These are phyloP conservation scores for Coemansia sp. DNA, from an alignment of 192 early-diverging fungal species.

Conservation along the genomic window DNA sequence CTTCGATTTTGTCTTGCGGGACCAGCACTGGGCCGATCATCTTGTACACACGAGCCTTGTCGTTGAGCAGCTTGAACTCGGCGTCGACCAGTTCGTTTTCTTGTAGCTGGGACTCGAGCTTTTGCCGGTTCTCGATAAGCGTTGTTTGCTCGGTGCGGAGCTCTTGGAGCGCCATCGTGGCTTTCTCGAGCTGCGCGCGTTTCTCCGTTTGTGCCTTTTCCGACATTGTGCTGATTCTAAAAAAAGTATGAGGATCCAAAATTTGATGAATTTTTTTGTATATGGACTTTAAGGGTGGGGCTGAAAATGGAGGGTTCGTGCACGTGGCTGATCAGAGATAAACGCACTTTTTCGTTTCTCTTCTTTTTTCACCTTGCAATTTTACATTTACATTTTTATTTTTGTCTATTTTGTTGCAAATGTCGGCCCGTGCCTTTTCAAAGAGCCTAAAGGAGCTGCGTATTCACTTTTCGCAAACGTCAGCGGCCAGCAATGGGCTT, in stretches of 20 bases:
- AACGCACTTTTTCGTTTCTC: neutral
- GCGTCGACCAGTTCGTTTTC: conserved; percentile 92
- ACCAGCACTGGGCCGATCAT: conserved; percentile 94
- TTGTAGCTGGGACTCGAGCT: conserved; percentile 92
- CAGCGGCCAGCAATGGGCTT: conserved; percentile 72
- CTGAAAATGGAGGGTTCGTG: neutral
- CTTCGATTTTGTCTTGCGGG: conserved; percentile 87
- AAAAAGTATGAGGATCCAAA: no score
- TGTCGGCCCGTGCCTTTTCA: conserved; percentile 51
- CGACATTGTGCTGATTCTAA: neutral
- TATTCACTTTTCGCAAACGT: conserved; percentile 84
- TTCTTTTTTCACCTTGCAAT: neutral
- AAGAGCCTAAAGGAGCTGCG: conserved; percentile 84
- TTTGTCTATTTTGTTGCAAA: conserved; percentile 9
- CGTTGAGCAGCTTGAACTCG: conserved; percentile 85
- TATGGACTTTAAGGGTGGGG: neutral
- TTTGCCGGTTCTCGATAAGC: conserved; percentile 71
- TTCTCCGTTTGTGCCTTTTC: conserved; percentile 7
- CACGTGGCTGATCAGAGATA: neutral
- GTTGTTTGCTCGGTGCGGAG: conserved; percentile 77
- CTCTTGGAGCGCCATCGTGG: conserved; percentile 68
- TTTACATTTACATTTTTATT: neutral
- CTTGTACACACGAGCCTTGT: conserved; percentile 88
- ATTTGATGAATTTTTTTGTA: neutral
- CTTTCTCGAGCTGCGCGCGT: conserved; percentile 64